These are phyloP conservation scores for Heritiera fomes DNA, from an alignment of 345 rosid genomes.

Conservation along the genomic window DNA sequence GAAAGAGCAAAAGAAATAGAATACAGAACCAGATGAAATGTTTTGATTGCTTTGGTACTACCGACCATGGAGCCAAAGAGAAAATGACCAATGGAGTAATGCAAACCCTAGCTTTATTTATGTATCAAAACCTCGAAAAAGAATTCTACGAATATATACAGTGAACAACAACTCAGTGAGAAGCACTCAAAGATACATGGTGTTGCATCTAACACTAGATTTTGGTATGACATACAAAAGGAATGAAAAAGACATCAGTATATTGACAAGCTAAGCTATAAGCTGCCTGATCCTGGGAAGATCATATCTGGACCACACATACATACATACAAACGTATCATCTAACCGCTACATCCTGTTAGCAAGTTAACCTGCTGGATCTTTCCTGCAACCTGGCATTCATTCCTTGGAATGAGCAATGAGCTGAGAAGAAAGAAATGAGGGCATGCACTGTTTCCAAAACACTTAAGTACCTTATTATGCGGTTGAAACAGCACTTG, in stretches of 20 bases:
- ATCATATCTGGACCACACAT: not conserved
- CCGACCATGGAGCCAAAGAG: not conserved
- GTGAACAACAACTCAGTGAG: constrained; percentile 8
- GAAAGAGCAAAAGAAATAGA: not conserved
- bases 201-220: constrained; percentile 21
- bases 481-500: constrained; percentile 30
- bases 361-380: not conserved
- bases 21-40: not conserved
- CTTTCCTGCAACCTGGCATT: constrained; percentile 5
- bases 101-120: not conserved
- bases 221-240: not conserved
- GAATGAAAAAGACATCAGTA: not conserved
- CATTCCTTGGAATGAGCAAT: not conserved
- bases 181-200: constrained; percentile 37
- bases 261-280: constrained; percentile 16
- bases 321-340: not conserved
- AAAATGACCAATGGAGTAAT: not conserved
- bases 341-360: not conserved
- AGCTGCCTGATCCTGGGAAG: not conserved
- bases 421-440: not conserved
- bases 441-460: not conserved
- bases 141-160: not conserved
- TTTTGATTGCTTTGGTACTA: not conserved
- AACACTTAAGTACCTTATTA: constrained; percentile 2
- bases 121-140: not conserved